These are phyloP conservation scores for Lasiosphaeris hirsuta DNA, from an alignment of 495 filamentous ascomycete species.

Conservation along the genomic window DNA sequence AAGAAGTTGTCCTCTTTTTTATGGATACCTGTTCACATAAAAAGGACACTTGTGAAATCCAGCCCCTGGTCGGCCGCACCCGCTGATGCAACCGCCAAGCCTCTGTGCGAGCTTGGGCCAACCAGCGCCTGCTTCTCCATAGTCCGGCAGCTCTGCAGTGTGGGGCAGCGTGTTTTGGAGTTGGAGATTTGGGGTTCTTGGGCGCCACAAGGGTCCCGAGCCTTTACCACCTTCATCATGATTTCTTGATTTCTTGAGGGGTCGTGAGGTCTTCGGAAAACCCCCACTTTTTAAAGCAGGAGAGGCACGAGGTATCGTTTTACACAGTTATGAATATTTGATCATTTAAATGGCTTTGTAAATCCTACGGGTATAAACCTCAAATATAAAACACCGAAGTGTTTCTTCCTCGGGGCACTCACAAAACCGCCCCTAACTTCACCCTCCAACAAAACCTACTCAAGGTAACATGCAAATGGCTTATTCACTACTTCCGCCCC, in stretches of 20 bases:
- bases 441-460: background rate
- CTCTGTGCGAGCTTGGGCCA: slow-evolving; percentile 6
- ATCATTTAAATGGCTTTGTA: too few relatives aligned
- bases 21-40: slow-evolving; percentile 29
- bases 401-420: background rate
- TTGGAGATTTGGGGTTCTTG: too few relatives aligned
- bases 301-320: too few relatives aligned
- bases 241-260: too few relatives aligned
- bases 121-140: background rate
- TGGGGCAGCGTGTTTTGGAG: too few relatives aligned
- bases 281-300: too few relatives aligned
- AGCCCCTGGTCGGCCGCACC: slow-evolving; percentile 13
- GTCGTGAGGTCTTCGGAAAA: too few relatives aligned
- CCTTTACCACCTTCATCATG: too few relatives aligned
- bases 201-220: too few relatives aligned
- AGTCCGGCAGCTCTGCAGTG: background rate
- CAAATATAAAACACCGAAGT: background rate
- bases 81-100: slow-evolving; percentile 16
- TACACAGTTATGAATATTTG: too few relatives aligned
- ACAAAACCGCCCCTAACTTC: background rate
- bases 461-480: too few relatives aligned
- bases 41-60: slow-evolving; percentile 35
- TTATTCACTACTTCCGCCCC: slow-evolving; percentile 17
- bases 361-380: too few relatives aligned
- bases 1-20: slow-evolving; percentile 1